These are phyloP conservation scores for Penicillium sp. DNA, from an alignment of 2,329 filamentous ascomycete genomes.

Conservation along the genomic window DNA sequence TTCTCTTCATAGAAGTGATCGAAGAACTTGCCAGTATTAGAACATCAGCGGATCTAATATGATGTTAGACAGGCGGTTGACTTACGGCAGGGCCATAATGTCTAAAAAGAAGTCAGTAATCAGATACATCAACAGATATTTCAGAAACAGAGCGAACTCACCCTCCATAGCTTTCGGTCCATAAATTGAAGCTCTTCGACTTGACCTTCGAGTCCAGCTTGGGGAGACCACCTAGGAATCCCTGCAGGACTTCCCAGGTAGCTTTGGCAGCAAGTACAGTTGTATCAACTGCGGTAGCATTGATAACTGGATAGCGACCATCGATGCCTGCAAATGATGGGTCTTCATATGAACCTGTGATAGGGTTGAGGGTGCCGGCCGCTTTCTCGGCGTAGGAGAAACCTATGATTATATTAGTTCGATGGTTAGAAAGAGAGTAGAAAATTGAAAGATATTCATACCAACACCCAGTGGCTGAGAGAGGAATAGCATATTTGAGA, in stretches of 20 bases:
- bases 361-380: conserved; percentile 44
- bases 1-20: conserved; percentile 61
- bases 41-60: background rate
- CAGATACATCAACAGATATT: background rate
- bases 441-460: conserved; percentile 17
- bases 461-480: conserved; percentile 62
- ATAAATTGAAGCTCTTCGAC: conserved; percentile 58
- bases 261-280: conserved; percentile 58
- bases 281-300: conserved; percentile 53
- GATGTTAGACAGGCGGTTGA: background rate
- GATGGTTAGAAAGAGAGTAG: background rate
- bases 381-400: conserved; percentile 39
- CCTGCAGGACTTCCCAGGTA: conserved; percentile 58
- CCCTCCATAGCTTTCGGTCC: conserved; percentile 56
- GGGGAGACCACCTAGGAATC: conserved; percentile 52
- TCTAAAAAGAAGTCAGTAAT: conserved; percentile 32
- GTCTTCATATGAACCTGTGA: conserved; percentile 50
- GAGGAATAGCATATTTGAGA: conserved; percentile 61
- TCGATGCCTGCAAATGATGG: conserved; percentile 43
- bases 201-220: conserved; percentile 51
- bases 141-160: conserved; percentile 29
- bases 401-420: conserved; percentile 22
- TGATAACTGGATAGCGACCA: conserved; percentile 52
- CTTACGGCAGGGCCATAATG: conserved; percentile 52
- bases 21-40: conserved; percentile 47